These are phyloP conservation scores for Phlebiopsis gigantea DNA, from an alignment of 768 basidiomycete genomes.

Conservation along the genomic window DNA sequence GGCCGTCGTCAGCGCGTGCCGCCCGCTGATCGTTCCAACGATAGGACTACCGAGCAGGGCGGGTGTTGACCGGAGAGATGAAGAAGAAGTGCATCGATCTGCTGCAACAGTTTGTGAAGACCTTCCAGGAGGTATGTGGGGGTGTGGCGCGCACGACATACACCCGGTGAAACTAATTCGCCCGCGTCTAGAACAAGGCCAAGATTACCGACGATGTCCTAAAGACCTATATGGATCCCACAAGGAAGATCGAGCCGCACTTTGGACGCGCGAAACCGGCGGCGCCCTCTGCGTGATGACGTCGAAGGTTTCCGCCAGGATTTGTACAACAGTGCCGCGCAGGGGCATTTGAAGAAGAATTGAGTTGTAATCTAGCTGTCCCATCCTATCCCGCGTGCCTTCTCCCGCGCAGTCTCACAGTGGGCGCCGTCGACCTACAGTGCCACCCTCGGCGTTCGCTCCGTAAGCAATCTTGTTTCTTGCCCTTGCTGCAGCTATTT, in stretches of 20 bases:
- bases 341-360: not conserved
- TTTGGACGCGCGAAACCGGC: slow-evolving; percentile 31
- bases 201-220: slow-evolving; percentile 77
- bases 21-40: slow-evolving; percentile 5
- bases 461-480: not conserved
- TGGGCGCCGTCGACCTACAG: not conserved
- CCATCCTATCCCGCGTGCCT: not conserved
- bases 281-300: not conserved
- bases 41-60: slow-evolving; percentile 90
- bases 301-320: not conserved
- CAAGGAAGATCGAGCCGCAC: slow-evolving; percentile 65
- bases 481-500: too few species aligned
- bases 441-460: not conserved
- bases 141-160: not conserved
- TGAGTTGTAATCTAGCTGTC: not conserved
- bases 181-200: slow-evolving; percentile 56
- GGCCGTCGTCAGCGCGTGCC: not conserved
- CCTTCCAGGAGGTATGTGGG: slow-evolving; percentile 72
- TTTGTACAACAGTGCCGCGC: not conserved
- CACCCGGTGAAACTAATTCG: slow-evolving; percentile 8
- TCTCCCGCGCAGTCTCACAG: not conserved
- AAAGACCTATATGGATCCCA: slow-evolving; percentile 73
- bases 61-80: slow-evolving; percentile 82
- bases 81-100: slow-evolving; percentile 83
- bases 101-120: slow-evolving; percentile 76